Base-by-base conservation (phyloP, 352 stramenopile genomes). In the Phytophthora tentaculata region DNA sequence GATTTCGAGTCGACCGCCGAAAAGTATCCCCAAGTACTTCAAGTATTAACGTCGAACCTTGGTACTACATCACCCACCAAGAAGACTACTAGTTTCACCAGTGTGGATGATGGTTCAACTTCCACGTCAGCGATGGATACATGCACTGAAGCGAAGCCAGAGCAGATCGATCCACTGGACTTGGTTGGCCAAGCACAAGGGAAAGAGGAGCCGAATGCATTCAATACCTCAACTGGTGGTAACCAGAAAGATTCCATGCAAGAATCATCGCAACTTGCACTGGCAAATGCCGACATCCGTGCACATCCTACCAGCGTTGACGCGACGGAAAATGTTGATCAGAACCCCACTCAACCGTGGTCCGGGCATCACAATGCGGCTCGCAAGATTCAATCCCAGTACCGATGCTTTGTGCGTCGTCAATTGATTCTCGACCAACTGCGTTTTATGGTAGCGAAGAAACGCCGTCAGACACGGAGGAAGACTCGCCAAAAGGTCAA, bases 361-460 rank as follows among this genome's bases (percentile, higher is more conserved):
- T 3, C 22, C 24, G 29, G 59, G 16, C 24, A 56, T 19, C 22
- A 57, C 29, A 45, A 53, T 2, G 22, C 51, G n/a, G 23, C 41
- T 47, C 41, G 32, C 20, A 69, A 66, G 17, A 82, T 86, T 22
- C 75, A 84, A 69, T 52, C 47, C 3, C 78, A 82, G 41, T 86
- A 84, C 54, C 75, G 73, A 45, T 71, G 61, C 24, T 82, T 79
- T 56, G 35, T 61, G 13, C 62, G 60, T 5, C 69, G 77, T 5
- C 65, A 73, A 47, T 24, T 82, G 2, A 43, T 86, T 32, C 19
- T 69, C 9, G 77, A 81, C 19, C 75, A 86, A 48, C 61, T 86
- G 12, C 70, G 56, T 7, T 86, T 82, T 45, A 41, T 82, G n/a
- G 24, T 83, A 41, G 68, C 58, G 17, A 71, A 81, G 20, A 57